phyloP scores from a whole-genome alignment of 1,284 basidiomycete species.

The Ceratobasidium sp. region DNA sequence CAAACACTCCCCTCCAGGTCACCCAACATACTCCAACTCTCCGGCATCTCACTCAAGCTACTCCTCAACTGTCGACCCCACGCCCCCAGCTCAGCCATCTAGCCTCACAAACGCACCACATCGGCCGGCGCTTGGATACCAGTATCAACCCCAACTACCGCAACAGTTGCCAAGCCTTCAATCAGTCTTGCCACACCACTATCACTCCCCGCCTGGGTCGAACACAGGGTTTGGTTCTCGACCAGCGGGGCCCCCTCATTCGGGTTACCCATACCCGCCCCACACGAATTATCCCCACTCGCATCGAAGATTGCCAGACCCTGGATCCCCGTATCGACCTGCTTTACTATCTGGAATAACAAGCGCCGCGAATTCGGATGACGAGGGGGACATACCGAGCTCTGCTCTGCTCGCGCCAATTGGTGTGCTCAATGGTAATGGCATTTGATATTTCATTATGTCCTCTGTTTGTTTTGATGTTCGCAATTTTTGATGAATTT shows the following conservation, averaged over 20 bases:
- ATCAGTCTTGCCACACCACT: conserved; percentile 29
- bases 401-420: conserved; percentile 51
- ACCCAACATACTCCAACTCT: conserved; percentile 16
- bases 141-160: conserved; percentile 9
- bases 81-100: not conserved
- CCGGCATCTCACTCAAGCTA: conserved; percentile 18
- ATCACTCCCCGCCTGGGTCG: conserved; percentile 11
- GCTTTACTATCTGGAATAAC: conserved; percentile 27
- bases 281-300: not conserved
- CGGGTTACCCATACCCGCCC: not conserved
- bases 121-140: not conserved
- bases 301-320: conserved; percentile 14
- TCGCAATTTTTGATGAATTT: conserved; percentile 9
- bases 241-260: not conserved
- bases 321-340: conserved; percentile 30
- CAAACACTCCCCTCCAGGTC: too few species aligned
- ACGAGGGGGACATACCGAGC: conserved; percentile 51
- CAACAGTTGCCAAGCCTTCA: conserved; percentile 34
- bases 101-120: conserved; percentile 6
- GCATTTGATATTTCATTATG: not conserved
- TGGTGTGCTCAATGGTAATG: conserved; percentile 50
- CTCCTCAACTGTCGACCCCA: not conserved
- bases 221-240: conserved; percentile 20
- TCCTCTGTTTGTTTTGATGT: too few species aligned
- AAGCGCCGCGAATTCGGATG: conserved; percentile 50